Evolutionary conservation across 306 rosid species (phyloP), one percentile per base, ranked within the genome.

Genomic region (Bauhinia variegata): DNA sequence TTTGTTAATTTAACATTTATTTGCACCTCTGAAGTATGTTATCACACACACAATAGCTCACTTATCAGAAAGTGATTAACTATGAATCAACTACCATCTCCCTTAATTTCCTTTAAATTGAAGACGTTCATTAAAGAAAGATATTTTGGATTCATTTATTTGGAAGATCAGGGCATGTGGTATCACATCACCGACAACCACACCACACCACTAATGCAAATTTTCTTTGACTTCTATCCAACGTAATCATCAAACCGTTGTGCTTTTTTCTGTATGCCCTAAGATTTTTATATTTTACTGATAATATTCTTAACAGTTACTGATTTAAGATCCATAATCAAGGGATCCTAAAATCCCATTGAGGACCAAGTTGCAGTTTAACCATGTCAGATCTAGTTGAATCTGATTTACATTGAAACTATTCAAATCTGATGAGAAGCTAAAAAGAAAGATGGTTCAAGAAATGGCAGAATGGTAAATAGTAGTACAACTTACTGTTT

Each of bases 401-500:
- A 74, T 67, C 65, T 51, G 16, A 67, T 7, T 32, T 12, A 23
- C 2, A 1, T 23, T 34, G 17, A 12, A 48, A 48, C 18, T 8
- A 38, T 43, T 11, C 6, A 37, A 57, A 69, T 57, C 50, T 53
- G 12, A n/a, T n/a, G n/a, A 5, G 8, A 52, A 49, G 30, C 46
- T 43, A 54, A 10, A 42, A 14, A 13, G 6, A 48, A 54, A 69
- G 32, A 63, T 9, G 44, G 8, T n/a, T 34, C 4, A 13, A 70
- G 18, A 41, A n/a, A 65, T 32, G 9, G 41, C 5, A 36, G 9
- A 8, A 1, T 5, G 9, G 41, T 36, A 8, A 3, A 36, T 5
- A 2, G 41, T 5, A 67, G 39, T 39, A 54, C 50, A 65, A 84
- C 96, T 72, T 53, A 95, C 99, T 82, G 75, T 88, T 82, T 68